A percentile compares a stretch with the other conserved stretches of the same genome.
phyloP scores from a whole-genome alignment of 2,329 filamentous ascomycete genomes.

The Colletotrichum echinochloae region DNA sequence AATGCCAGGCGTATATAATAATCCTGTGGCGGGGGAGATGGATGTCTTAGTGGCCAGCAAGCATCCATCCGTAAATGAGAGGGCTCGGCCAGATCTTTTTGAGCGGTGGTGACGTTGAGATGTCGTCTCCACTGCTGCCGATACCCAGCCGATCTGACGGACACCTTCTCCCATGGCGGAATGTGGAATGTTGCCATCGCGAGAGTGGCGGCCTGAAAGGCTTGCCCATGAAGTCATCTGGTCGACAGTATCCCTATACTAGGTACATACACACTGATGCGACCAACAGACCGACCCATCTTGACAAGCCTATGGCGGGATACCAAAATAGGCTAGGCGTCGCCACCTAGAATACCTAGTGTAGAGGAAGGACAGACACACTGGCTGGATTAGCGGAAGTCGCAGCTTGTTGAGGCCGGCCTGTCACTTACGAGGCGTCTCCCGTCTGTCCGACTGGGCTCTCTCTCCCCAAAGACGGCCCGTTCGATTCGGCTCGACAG shows the following conservation, averaged over 20 bases:
- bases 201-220: not conserved
- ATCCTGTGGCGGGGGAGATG: not conserved
- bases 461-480: conserved; percentile 16
- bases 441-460: not conserved
- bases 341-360: conserved; percentile 27
- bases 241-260: not conserved
- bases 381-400: conserved; percentile 25
- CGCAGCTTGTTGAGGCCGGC: conserved; percentile 22
- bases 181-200: not conserved
- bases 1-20: not conserved
- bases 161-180: not conserved
- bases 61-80: not conserved
- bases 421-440: conserved; percentile 19
- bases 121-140: not conserved
- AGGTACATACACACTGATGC: not conserved
- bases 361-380: too few relatives aligned
- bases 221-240: conserved; percentile 12
- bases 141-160: not conserved
- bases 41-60: not conserved
- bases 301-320: conserved; percentile 3
- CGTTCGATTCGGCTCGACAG: conserved; percentile 10
- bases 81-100: not conserved
- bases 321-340: conserved; percentile 21
- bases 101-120: not conserved
- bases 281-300: conserved; percentile 14